These are phyloP conservation scores for Penicillium capsulatum DNA, from an alignment of 2,329 filamentous ascomycete species.

Conservation along the genomic window DNA sequence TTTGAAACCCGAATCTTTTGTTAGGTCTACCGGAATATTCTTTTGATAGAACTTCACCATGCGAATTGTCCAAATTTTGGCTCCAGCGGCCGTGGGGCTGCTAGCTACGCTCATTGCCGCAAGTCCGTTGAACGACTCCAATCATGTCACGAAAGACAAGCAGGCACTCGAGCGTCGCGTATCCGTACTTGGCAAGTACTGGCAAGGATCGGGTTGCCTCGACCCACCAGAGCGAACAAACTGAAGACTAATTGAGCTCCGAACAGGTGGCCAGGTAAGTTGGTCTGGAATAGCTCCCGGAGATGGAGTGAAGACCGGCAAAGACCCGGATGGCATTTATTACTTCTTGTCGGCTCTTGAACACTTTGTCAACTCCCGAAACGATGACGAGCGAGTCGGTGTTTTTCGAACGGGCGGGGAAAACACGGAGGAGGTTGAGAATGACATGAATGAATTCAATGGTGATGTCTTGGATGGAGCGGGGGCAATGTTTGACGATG, in stretches of 20 bases:
- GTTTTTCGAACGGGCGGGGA: not conserved
- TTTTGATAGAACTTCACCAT: too few relatives aligned
- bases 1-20: too few relatives aligned
- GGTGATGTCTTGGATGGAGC: not conserved
- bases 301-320: not conserved
- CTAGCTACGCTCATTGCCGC: too few relatives aligned
- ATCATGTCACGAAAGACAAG: too few relatives aligned
- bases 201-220: not conserved
- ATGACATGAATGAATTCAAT: not conserved
- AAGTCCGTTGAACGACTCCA: not conserved
- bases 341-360: not conserved
- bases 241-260: not conserved
- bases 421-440: not conserved
- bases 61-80: too few relatives aligned
- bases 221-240: not conserved
- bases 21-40: too few relatives aligned
- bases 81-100: too few relatives aligned
- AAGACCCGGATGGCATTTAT: not conserved
- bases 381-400: not conserved
- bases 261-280: not conserved
- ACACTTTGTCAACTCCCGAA: not conserved
- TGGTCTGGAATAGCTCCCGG: not conserved
- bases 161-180: not conserved
- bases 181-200: not conserved
- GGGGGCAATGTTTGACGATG: not conserved